These are phyloP conservation scores for Melaleuca alternifolia DNA, from an alignment of 345 rosid species.

Conservation along the genomic window DNA sequence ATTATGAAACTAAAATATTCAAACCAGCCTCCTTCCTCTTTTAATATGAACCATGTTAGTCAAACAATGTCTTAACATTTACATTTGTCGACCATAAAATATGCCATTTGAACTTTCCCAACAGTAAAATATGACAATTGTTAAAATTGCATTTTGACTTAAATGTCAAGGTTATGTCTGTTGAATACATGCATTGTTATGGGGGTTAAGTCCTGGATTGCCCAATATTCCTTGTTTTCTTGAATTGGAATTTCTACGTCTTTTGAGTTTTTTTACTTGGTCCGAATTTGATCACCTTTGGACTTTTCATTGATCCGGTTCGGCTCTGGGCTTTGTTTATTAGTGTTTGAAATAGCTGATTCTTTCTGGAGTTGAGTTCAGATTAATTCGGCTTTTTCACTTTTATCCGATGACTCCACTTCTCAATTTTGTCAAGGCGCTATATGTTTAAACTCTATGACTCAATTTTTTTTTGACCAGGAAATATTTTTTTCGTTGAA, in stretches of 20 bases:
- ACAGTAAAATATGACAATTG: too few relatives aligned
- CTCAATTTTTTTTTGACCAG: neutral
- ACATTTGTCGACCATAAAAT: neutral
- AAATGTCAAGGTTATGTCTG: neutral
- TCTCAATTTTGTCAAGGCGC: neutral
- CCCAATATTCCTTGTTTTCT: neutral
- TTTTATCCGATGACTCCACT: neutral
- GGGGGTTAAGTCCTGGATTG: neutral
- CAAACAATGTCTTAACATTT: neutral
- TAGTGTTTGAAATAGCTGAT: neutral
- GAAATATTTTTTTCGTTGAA: neutral
- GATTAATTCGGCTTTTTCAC: neutral
- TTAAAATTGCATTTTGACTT: neutral
- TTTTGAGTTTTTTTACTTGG: neutral
- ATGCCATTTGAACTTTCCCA: too few relatives aligned
- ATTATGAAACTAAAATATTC: neutral
- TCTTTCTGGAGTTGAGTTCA: neutral
- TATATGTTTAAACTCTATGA: neutral
- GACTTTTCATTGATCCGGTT: neutral
- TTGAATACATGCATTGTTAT: neutral
- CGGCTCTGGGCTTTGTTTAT: neutral
- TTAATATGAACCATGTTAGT: neutral
- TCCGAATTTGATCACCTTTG: neutral
- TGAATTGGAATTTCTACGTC: neutral
- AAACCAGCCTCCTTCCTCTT: neutral